Base-by-base conservation (phyloP, 2,329 filamentous ascomycete genomes). In the Botryosphaeria dothidea region DNA sequence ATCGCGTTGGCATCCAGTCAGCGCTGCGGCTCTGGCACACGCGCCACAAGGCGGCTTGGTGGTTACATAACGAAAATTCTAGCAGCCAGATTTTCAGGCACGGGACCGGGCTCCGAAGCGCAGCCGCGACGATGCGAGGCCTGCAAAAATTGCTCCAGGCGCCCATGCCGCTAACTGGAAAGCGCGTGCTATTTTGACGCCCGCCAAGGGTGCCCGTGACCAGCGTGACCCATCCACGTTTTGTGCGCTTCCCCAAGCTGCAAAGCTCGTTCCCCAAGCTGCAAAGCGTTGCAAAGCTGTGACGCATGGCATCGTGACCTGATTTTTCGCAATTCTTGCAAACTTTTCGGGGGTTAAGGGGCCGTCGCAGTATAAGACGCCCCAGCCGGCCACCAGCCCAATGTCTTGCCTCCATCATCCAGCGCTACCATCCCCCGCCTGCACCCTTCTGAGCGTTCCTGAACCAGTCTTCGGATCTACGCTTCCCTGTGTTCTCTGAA, bases 161-260 rank as follows among this genome's bases (percentile, higher is more conserved):
- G 72, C 73, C 74, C 68, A 70, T 78, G 75, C 77, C 75, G 75
- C 78, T 79, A 79, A 78, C 77, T 78, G 77, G 74, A 79, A 78
- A 76, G 77, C 73, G 71, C 65, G 56, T 45, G n/a, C 41, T 60
- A 60, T 60, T 60, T 48, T 34, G 56, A 60, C 56, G 56, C 38
- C 56, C 56, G 41, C 56, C 41, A 46, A 45, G 38, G 38, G 19
- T 45, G 8, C 56, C 38, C 41, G 56, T 19, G 31, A 34, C 56
- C n/a, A n/a, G n/a, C n/a, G n/a, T n/a, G 56, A 60, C 56, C n/a
- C 29, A 46, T 41, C 56, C 56, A 46, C 56, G 56, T 46, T 60
- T 45, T 60, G 56, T 21, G 56, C 19, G 46, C 52, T 65, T 49
- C 62, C 62, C 43, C 62, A 65, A 65, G 62, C 62, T 65, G 62